Evolutionary conservation across 441 rosid species (phyloP).

Genomic region (Mallotus japonicus): DNA sequence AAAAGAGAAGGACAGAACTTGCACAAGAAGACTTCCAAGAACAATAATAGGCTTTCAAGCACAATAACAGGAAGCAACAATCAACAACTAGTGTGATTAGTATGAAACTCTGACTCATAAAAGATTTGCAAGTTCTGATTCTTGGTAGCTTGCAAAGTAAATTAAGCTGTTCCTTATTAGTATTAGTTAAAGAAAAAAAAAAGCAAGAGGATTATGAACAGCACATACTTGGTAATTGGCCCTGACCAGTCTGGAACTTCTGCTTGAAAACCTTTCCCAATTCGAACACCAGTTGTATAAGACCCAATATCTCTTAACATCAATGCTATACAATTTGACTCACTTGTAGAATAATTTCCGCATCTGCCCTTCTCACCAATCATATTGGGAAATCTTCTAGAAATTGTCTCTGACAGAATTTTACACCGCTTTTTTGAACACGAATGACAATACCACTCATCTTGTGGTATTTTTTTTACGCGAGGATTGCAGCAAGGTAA

Average conservation of each 20-base stretch:
- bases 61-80: conserved; percentile 3
- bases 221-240: conserved; percentile 51
- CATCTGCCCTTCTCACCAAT: conserved; percentile 37
- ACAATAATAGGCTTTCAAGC: not conserved
- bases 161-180: not conserved
- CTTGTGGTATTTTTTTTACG: conserved; percentile 46
- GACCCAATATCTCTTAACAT: conserved; percentile 60
- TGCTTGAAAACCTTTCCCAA: conserved; percentile 93
- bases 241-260: conserved; percentile 84
- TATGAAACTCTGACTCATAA: not conserved
- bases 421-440: conserved; percentile 59
- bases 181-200: conserved; percentile 6
- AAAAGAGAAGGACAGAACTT: not conserved
- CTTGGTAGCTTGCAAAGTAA: not conserved
- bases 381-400: conserved; percentile 36
- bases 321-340: conserved; percentile 38
- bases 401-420: conserved; percentile 32
- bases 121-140: not conserved
- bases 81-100: not conserved
- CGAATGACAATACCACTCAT: conserved; percentile 82
- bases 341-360: conserved; percentile 34
- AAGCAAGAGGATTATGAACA: conserved; percentile 19
- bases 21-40: not conserved
- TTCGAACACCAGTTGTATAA: conserved; percentile 47
- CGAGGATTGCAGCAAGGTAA: conserved; percentile 62